Percentiles rank a stretch among this genome's conserved stretches.
phyloP scores from a whole-genome alignment of 1,284 basidiomycete genomes.

The Ustilago cynodontis region DNA sequence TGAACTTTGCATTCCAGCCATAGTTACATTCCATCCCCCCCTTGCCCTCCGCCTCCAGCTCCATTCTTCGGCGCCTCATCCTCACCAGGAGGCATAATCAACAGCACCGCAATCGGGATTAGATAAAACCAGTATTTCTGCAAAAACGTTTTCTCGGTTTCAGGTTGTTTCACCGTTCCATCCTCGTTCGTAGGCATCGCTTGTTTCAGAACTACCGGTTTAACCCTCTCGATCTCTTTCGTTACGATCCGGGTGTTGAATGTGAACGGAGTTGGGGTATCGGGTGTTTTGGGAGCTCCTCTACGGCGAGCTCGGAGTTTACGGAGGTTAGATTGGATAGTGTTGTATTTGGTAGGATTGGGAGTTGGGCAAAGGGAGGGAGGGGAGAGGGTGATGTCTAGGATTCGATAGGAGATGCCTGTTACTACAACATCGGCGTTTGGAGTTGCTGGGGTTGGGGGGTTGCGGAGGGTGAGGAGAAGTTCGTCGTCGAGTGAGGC shows the following conservation, averaged over 20 bases:
- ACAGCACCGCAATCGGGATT: constrained; percentile 49
- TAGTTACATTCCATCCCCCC: too few relatives aligned
- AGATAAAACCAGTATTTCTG: constrained; percentile 63
- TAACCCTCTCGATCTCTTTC: neutral
- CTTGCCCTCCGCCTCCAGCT: too few relatives aligned
- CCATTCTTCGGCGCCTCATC: constrained; percentile 44
- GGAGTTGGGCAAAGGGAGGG: constrained; percentile 18
- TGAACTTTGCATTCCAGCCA: too few relatives aligned
- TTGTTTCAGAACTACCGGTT: constrained; percentile 6
- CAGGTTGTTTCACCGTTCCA: constrained; percentile 28
- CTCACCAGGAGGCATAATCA: constrained; percentile 46
- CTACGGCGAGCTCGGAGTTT: neutral
- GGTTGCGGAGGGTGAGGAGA: constrained; percentile 1
- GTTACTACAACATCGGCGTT: neutral
- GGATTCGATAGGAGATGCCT: constrained; percentile 20
- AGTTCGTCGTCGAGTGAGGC: constrained; percentile 29
- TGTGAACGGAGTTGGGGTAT: neutral
- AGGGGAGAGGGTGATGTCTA: constrained; percentile 27
- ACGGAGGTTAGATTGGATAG: neutral
- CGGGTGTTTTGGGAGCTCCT: neutral
- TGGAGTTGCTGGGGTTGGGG: neutral
- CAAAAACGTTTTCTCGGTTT: constrained; percentile 47
- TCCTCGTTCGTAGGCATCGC: constrained; percentile 41
- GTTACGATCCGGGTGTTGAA: constrained; percentile 9
- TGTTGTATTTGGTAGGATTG: neutral